Conservation (phyloP, 176 grass and related monocot genomes). For the Aegilops longissima region DNA sequence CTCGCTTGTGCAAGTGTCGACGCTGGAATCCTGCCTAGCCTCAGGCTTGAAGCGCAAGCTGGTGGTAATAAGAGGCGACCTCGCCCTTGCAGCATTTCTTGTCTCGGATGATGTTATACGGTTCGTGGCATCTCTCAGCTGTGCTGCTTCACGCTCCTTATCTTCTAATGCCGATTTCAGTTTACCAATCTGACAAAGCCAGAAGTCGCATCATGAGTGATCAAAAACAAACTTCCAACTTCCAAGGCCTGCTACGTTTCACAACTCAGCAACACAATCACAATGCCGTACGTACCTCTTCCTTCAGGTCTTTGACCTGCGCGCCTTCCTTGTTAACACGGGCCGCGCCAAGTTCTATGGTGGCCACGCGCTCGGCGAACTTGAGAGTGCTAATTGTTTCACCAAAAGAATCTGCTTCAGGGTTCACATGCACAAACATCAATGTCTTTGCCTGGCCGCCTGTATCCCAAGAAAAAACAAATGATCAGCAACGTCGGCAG, state of each 20-base stretch:
- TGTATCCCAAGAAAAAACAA: constrained; percentile 33
- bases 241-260: neutral
- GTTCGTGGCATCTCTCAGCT: constrained; percentile 46
- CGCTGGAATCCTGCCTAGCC: constrained; percentile 35
- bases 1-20: constrained; percentile 45
- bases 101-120: constrained; percentile 43
- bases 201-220: neutral
- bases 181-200: constrained; percentile 54
- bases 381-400: constrained; percentile 93
- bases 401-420: constrained; percentile 66
- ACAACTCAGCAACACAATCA: neutral
- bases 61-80: constrained; percentile 41
- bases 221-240: neutral
- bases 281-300: constrained; percentile 52
- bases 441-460: constrained; percentile 95
- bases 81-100: constrained; percentile 39
- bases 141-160: constrained; percentile 54
- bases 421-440: constrained; percentile 92
- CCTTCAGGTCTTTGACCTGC: constrained; percentile 78
- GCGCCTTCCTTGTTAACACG: constrained; percentile 68
- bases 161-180: constrained; percentile 64
- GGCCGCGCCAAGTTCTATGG: constrained; percentile 73
- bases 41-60: constrained; percentile 44
- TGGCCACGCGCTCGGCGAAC: constrained; percentile 80
- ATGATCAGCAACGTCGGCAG: neutral